These are phyloP conservation scores for Paramecium caudatum DNA, from an alignment of 73 alveolate species.

Conservation along the genomic window DNA sequence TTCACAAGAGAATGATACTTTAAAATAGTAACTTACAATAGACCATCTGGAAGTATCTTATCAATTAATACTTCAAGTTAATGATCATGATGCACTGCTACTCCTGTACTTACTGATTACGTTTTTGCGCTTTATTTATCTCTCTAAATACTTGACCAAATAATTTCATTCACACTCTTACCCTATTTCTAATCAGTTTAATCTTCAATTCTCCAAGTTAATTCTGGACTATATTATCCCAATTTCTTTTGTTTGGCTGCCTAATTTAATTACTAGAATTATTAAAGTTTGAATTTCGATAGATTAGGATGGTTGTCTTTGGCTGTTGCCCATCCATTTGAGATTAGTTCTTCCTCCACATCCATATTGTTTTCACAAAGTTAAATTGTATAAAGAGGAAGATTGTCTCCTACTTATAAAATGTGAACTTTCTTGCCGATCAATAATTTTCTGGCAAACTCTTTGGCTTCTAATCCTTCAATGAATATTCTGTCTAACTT, in stretches of 20 bases:
- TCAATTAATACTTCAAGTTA: not conserved
- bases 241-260: slow-evolving; percentile 52
- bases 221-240: slow-evolving; percentile 62
- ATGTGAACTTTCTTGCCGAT: slow-evolving; percentile 52
- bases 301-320: slow-evolving; percentile 45
- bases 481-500: slow-evolving; percentile 58
- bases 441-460: slow-evolving; percentile 33
- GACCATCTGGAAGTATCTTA: slow-evolving; percentile 4
- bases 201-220: slow-evolving; percentile 62
- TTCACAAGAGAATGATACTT: slow-evolving; percentile 38
- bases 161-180: slow-evolving; percentile 47
- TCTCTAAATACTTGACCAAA: slow-evolving; percentile 42
- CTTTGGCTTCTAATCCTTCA: slow-evolving; percentile 67
- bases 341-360: slow-evolving; percentile 58
- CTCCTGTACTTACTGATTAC: not conserved
- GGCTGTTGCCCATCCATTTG: slow-evolving; percentile 62
- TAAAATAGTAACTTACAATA: not conserved
- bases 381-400: slow-evolving; percentile 28
- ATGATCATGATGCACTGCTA: not conserved
- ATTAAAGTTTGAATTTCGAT: slow-evolving; percentile 33
- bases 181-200: slow-evolving; percentile 41
- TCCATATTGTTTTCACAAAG: not conserved
- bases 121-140: not conserved
- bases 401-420: slow-evolving; percentile 17
- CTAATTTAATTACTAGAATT: slow-evolving; percentile 37